Base-by-base conservation (phyloP, 768 basidiomycete genomes). In the Leccinum subgranulosum region DNA sequence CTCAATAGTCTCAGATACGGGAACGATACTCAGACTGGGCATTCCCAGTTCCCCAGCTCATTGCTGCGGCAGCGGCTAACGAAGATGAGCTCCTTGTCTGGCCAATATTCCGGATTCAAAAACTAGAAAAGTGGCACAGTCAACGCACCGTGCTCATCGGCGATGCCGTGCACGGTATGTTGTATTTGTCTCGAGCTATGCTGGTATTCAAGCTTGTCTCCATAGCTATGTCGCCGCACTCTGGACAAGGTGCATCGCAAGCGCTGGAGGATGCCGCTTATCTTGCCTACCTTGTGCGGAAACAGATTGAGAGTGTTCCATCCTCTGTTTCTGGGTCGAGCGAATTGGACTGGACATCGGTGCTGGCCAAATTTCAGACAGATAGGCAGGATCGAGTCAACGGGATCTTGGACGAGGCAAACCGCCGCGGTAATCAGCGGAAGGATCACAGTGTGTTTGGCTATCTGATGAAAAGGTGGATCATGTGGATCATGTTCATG, bases 121-220 rank as follows among this genome's bases (percentile, higher is more conserved):
- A 57, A 47, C 60, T 71, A 43, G 55, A 63, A 39, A 59, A 28
- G 27, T 68, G 68, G 70, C 59, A 70, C 39, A 62, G 69, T 51
- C 57, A 53, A 48, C 61, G 61, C 9, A 61, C 66, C 31, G 64
- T 73, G 7, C 63, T 71, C n/a, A 60, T 73, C 23, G 70, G 70
- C 3, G 71, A 71, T n/a, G 70, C 70, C 48, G 69, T 67, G 47
- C 70, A 73, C 58, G 69, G 70, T 72, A 52, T 3, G 66, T 59
- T 29, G 25, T 14, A 17, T 39, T 9, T 52, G 17, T 43, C 7
- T 31, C 3, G 6, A n/a, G 43, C 41, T 8, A 41, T 7, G 46
- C n/a, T 50, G 25, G n/a, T 6, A 49, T 23, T 28, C n/a, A 33
- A 51, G 1, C 23, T 47, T 29, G 27, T 43, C 6, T 53, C 33